Conservation (phyloP, 352 stramenopile genomes). For the Pythium chondricola region DNA sequence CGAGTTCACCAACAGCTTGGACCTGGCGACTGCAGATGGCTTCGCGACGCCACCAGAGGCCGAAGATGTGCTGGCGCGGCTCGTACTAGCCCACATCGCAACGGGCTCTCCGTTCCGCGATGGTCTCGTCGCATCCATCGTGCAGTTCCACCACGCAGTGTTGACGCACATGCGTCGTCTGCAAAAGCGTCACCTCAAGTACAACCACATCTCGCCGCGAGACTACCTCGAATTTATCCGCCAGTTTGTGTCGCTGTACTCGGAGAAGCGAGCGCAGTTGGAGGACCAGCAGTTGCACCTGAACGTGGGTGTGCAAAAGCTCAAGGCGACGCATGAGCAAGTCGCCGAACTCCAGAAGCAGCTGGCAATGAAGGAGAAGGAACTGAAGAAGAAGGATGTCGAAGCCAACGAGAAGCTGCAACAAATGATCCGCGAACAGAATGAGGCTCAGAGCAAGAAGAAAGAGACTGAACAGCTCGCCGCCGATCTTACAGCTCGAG, state of each 20-base stretch:
- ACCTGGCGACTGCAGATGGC: conserved; percentile 88
- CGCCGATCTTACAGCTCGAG: conserved; percentile 91
- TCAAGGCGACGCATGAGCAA: conserved; percentile 97
- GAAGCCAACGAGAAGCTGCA: conserved; percentile 98
- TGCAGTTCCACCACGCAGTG: conserved; percentile 85
- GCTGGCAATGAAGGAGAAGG: conserved; percentile 91
- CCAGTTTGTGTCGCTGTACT: conserved; percentile 88
- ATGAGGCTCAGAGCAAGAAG: conserved; percentile 96
- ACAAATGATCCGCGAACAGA: conserved; percentile 98
- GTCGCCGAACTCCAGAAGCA: conserved; percentile 90
- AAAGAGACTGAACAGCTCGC: conserved; percentile 95
- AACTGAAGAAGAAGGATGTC: conserved; percentile 95
- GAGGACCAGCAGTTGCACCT: conserved; percentile 98
- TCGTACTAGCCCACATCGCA: conserved; percentile 58
- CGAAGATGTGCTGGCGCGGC: conserved; percentile 34
- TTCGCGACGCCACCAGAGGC: conserved; percentile 50
- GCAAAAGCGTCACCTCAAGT: conserved; percentile 82
- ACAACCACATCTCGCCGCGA: conserved; percentile 88
- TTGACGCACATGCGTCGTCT: conserved; percentile 80
- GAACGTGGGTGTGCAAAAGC: conserved; percentile 97
- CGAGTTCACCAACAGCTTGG: conserved; percentile 94
- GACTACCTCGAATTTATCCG: conserved; percentile 92
- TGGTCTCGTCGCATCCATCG: conserved; percentile 75
- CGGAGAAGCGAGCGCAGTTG: conserved; percentile 87
- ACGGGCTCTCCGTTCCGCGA: conserved; percentile 66